A percentile compares a stretch with the other conserved stretches of the same genome.
Evolutionary conservation across 2,329 filamentous ascomycete species (phyloP).

Genomic region (Aspergillus costaricaensis): DNA sequence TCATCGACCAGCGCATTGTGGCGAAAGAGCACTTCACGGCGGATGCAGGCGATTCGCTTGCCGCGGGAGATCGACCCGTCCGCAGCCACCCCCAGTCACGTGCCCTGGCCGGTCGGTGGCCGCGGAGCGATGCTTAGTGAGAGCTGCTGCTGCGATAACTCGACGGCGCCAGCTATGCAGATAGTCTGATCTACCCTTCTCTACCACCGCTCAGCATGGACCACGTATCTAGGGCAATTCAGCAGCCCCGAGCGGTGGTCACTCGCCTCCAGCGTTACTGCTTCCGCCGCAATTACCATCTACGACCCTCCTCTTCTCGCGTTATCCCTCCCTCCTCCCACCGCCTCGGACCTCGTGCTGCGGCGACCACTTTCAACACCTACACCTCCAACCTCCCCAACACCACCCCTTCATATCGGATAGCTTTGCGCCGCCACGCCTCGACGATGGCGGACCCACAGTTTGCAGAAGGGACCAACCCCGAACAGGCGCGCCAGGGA

Average conservation of each 20-base stretch:
- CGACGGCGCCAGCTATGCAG: constrained; percentile 1
- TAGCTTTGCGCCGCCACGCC: constrained; percentile 4
- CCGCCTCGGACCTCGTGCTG: too few species aligned
- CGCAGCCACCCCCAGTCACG: constrained; percentile 4
- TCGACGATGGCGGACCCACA: constrained; percentile 25
- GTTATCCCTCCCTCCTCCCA: not conserved
- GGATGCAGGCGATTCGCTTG: not conserved
- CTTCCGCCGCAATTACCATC: not conserved
- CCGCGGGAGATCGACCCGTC: constrained; percentile 9
- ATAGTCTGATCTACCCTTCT: not conserved
- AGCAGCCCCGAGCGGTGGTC: not conserved
- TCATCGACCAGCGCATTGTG: not conserved
- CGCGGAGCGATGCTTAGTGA: not conserved
- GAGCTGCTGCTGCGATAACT: not conserved
- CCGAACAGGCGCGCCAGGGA: constrained; percentile 25
- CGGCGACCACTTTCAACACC: too few species aligned
- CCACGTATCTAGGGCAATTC: constrained; percentile 1
- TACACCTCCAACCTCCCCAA: not conserved
- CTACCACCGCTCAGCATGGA: constrained; percentile 2
- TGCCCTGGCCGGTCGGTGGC: not conserved
- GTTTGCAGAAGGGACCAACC: constrained; percentile 35
- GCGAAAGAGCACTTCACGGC: not conserved
- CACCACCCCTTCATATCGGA: not conserved
- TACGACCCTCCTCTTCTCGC: not conserved
- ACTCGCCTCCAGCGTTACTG: not conserved